A percentile compares a stretch with the other conserved stretches of the same genome.
Conservation (phyloP, 1,139 yeast genomes). For the Geotrichum europaeum region DNA sequence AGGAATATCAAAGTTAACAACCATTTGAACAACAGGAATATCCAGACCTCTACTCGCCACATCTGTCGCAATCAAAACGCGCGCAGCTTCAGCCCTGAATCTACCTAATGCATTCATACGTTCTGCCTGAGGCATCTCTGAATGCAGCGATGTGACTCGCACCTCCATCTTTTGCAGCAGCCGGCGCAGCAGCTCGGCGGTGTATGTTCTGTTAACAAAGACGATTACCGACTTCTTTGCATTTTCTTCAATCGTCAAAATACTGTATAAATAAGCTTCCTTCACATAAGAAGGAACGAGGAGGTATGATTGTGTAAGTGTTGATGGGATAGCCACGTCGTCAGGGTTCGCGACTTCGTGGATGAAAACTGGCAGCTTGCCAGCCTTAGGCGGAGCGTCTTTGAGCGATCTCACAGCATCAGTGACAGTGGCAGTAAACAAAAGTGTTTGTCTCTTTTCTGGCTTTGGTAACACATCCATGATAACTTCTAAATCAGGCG, state of each 20-base stretch:
- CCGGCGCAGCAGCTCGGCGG: slow-evolving; percentile 82
- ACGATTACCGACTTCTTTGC: slow-evolving; percentile 67
- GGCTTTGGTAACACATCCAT: slow-evolving; percentile 66
- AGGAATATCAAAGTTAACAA: slow-evolving; percentile 86
- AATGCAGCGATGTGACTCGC: slow-evolving; percentile 83
- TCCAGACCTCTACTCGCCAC: slow-evolving; percentile 97
- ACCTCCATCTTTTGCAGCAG: slow-evolving; percentile 67
- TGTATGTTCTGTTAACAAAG: slow-evolving; percentile 82
- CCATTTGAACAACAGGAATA: slow-evolving; percentile 86
- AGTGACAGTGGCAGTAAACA: slow-evolving; percentile 95
- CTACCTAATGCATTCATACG: slow-evolving; percentile 86
- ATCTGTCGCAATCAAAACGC: slow-evolving; percentile 88
- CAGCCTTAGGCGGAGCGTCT: slow-evolving; percentile 56
- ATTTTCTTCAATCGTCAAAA: slow-evolving; percentile 58
- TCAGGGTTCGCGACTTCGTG: slow-evolving; percentile 73
- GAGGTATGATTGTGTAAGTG: slow-evolving; percentile 52
- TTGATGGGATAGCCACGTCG: slow-evolving; percentile 69
- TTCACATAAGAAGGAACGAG: slow-evolving; percentile 77
- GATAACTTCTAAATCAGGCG: slow-evolving; percentile 66
- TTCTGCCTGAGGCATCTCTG: slow-evolving; percentile 90
- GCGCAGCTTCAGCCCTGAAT: slow-evolving; percentile 90
- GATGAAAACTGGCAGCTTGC: slow-evolving; percentile 62
- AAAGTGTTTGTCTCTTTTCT: slow-evolving; percentile 69
- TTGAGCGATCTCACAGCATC: slow-evolving; percentile 81
- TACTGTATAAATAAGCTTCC: slow-evolving; percentile 74